Base-by-base conservation (phyloP, 2,329 filamentous ascomycete genomes). In the Fusarium subtropicale region DNA sequence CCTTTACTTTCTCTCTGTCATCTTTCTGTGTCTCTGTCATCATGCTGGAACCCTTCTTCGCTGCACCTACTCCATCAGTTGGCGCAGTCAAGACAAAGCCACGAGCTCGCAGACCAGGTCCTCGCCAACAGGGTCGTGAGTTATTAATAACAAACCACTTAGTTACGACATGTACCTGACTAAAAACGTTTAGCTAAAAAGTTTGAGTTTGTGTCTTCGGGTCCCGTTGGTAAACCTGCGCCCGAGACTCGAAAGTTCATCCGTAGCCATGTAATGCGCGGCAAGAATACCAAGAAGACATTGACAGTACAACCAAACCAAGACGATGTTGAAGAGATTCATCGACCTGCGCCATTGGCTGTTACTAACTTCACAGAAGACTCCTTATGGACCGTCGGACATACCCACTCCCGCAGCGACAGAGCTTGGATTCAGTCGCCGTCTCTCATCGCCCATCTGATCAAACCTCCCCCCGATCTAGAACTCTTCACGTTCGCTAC, bases 121-220 rank as follows among this genome's bases (percentile, higher is more conserved):
- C 66, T 45, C 45, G 47, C 5, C 50, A 53, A 26, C 30, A 42
- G 8, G 56, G 42, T 15, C 56, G 69, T 71, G 8, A 66, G 61
- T 36, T 41, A 46, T 41, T 28, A 22, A 22, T 44, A 22, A 53
- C 5, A 6, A 15, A 22, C 16, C 12, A n/a, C n/a, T 18, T 18
- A 26, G 4, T 28, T 15, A 24, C 10, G 13, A 36, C 1, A 28
- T 18, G 33, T 26, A 22, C 22, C 28, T 45, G 6, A 24, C 22
- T 57, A 34, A 30, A 9, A 30, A 9, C 16, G 7, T 6, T 26
- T n/a, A 74, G 73, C 56, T 15, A 75, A 71, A 10, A 58, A 56
- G 3, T 77, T 78, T n/a, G 71, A 72, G 38, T 78, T 78, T 26
- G 67, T 78, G n/a, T 59, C 66, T 11, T 69, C 71, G 13, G 76